Evolutionary conservation across 129 eudicot species (phyloP), one percentile per base, ranked within the genome.

Genomic region (Pseudognaphalium luteoalbum): DNA sequence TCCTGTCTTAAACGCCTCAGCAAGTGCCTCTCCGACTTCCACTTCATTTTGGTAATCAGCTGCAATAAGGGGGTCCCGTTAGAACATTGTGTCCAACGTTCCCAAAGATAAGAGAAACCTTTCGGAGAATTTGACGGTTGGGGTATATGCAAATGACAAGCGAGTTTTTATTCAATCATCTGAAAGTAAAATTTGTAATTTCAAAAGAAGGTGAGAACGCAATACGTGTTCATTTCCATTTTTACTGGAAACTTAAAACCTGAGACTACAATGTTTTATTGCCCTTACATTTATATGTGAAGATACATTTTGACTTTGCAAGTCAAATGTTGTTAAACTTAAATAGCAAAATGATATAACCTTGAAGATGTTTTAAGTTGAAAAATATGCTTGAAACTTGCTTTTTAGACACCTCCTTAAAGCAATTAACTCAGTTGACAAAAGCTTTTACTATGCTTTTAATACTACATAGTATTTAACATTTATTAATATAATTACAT

Each of bases 11-110:
- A 92, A 82, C 54, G 93, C 97, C 80, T 86, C 97, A 0, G 86
- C 82, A 42, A 92, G 88, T 70, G 96, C 96, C 82, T 92, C 96
- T 66, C 96, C 97, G 10, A 92, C 97, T 80, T 92, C 97, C 21
- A 75, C 79, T 86, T 92, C 97, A 75, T 92, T 92, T 78, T 86
- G 84, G 76, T 92, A 92, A 81, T 92, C 89, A 69, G 96, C 97
- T 92, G 87, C 87, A 86, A 76, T 19, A 37, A 72, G 29, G 42
- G 35, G 8, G 15, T 22, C 28, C 17, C 17, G 3, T 25, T 61
- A 57, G 62, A 61, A 61, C 17, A 61, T 61, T 3, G 34, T 21
- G 66, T 4, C 34, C 34, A 25, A 22, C 62, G 1, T 57, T 57
- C 29, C n/a, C 11, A 61, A 8, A 61, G 5, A 16, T 25, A 12